These are phyloP conservation scores for Simplicillium sp. DNA, from an alignment of 2,329 filamentous ascomycete species.

Conservation along the genomic window DNA sequence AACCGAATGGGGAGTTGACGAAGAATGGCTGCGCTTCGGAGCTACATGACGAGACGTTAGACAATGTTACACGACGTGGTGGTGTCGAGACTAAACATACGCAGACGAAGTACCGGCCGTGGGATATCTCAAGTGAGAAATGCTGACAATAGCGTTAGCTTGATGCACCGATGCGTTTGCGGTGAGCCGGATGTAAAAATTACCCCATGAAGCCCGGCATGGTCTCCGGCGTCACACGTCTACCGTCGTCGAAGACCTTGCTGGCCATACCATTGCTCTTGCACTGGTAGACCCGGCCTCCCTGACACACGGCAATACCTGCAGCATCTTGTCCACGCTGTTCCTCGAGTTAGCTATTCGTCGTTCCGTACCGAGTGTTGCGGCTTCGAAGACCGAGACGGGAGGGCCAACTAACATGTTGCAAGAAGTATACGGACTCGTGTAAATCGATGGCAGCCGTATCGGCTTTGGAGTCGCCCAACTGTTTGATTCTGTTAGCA, in stretches of 20 bases:
- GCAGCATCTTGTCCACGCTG: slow-evolving; percentile 80
- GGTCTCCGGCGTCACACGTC: slow-evolving; percentile 40
- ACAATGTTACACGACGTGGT: not conserved
- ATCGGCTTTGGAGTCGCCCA: slow-evolving; percentile 22
- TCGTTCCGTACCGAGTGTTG: no score
- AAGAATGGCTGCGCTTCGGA: slow-evolving; percentile 86
- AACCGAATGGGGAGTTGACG: slow-evolving; percentile 53
- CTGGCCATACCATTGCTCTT: slow-evolving; percentile 81
- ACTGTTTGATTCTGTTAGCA: slow-evolving; percentile 8
- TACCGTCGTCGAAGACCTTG: slow-evolving; percentile 75
- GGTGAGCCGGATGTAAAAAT: no score
- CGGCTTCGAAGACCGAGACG: no score
- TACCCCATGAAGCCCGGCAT: not conserved
- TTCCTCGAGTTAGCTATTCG: slow-evolving; percentile 15
- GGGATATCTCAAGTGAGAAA: slow-evolving; percentile 81
- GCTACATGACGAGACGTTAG: slow-evolving; percentile 30
- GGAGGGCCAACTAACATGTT: slow-evolving; percentile 27
- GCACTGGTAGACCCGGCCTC: slow-evolving; percentile 77
- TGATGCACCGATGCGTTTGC: not conserved
- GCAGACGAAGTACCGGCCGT: slow-evolving; percentile 69
- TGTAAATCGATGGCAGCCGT: slow-evolving; percentile 56
- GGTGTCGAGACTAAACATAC: slow-evolving; percentile 12
- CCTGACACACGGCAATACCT: slow-evolving; percentile 69
- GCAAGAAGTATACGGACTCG: slow-evolving; percentile 62
- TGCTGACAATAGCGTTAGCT: slow-evolving; percentile 14